Evolutionary conservation across 2,329 filamentous ascomycete species (phyloP), one percentile per base, ranked within the genome.

Genomic region (Nothopassalora personata): DNA sequence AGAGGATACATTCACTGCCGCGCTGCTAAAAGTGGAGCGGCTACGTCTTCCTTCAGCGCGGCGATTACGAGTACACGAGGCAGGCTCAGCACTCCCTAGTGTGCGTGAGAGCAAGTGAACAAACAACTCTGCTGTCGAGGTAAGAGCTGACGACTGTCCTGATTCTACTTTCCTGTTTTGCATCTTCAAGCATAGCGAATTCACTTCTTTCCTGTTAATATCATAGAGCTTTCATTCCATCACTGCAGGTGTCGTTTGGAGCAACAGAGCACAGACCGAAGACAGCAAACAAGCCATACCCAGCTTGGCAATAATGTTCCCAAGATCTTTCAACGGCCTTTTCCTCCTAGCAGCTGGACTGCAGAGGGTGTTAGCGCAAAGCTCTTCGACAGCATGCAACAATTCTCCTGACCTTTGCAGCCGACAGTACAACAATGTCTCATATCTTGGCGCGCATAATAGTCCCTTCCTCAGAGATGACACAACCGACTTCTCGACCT

Each of bases 371-470:
- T 60, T 46, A 31, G 58, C 58, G 19, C 60, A 64, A 39, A 59
- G 33, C 19, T 57, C 57, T 34, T 46, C 55, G 19, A 61, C 60
- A 57, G 60, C 57, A 10, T 88, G 85, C 75, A 88, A 88, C 68
- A 84, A 84, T 61, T 76, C 79, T 55, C 66, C 79, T 1, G 77
- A 78, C 43, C 81, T 84, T 56, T 88, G 85, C 73, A 69, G 71
- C 51, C 80, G 81, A 43, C 73, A 71, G 46, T 88, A 87, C 74
- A 83, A 83, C 61, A 79, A 85, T 39, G 71, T 87, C 56, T 81
- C 81, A n/a, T 81, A 83, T 59, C 74, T 86, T 18, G 87, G 85
- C 27, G 79, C 86, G 6, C 87, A 89, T 73, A 81, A 89, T 74
- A 82, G 81, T 13, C 80, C 84, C 39, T 89, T 89, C 67, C 50